Evolutionary conservation across 148 eudicot genomes (phyloP), one percentile per base, ranked within the genome.

Genomic region (Vaccinium myrtillus): DNA sequence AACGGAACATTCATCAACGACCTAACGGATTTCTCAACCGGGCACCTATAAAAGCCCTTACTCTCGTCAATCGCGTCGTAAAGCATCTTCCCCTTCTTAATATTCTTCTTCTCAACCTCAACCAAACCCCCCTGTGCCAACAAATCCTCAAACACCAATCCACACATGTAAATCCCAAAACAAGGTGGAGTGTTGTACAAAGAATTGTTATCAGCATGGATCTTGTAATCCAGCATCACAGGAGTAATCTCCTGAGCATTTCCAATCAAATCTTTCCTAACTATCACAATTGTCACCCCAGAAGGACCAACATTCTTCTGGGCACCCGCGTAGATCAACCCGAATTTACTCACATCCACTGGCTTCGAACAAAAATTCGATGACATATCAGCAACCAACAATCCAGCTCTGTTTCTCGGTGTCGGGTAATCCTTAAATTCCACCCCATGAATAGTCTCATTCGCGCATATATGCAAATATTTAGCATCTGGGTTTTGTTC

Each of bases 1-100:
- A 97, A 97, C 0, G 99, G 99, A 76, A 97, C 99, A 86, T 97
- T 97, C 99, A 97, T 97, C 92, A 95, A 87, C 0, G 99, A 97
- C 93, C 99, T 94, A 36, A 97, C 99, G 0, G 95, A 91, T 67
- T 95, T 95, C 86, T 97, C 99, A 49, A 97, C 99, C 1, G 99
- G 99, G 79, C 98, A 94, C 84, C 91, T 89, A 39, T 90, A 97
- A 81, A 97, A 97, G 65, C 98, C 99, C 15, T 85, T 83, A 78
- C 98, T 97, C 36, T 75, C 85, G 79, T 95, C 99, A 85, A 97
- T 95, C 0, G 99, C 91, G 77, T 94, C 90, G 83, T 95, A 97
- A 84, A 97, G 61, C 4, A 94, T 36, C 89, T 88, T 56, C 0
- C 94, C 99, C 58, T 97, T 97, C 75, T 85, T 85, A 83, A 58